These are phyloP conservation scores for Penicillium roqueforti DNA, from an alignment of 495 filamentous ascomycete genomes.

Conservation along the genomic window DNA sequence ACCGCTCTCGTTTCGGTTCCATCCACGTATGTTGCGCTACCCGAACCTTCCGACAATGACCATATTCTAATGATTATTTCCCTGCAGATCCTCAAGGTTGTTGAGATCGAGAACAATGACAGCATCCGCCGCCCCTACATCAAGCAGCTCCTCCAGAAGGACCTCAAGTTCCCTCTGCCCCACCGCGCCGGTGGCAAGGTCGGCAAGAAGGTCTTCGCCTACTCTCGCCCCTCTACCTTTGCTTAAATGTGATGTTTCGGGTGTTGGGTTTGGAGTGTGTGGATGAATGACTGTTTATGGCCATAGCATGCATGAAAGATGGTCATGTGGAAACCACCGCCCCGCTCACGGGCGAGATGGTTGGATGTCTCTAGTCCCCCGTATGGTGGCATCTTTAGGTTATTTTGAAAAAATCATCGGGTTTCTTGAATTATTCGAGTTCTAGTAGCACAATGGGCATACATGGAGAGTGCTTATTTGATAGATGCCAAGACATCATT, in stretches of 20 bases:
- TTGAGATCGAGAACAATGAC: conserved; percentile 88
- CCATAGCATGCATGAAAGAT: conserved; percentile 48
- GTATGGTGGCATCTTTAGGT: conserved; percentile 44
- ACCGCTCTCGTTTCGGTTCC: conserved; percentile 94
- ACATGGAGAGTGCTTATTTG: not conserved
- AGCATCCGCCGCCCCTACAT: conserved; percentile 97
- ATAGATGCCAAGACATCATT: not conserved
- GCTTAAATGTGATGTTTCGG: conserved; percentile 48
- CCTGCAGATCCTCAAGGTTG: conserved; percentile 89
- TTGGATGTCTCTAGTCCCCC: conserved; percentile 47
- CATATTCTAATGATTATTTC: conserved; percentile 11
- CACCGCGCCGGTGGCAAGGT: conserved; percentile 77
- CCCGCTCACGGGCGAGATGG: conserved; percentile 37
- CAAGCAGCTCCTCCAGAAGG: conserved; percentile 92
- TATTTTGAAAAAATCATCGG: conserved; percentile 42
- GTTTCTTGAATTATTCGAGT: conserved; percentile 26
- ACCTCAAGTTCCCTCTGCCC: conserved; percentile 96
- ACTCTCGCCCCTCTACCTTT: conserved; percentile 90
- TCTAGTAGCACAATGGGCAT: conserved; percentile 4
- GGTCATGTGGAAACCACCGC: conserved; percentile 39
- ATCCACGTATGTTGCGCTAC: conserved; percentile 72
- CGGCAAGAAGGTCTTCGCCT: conserved; percentile 84
- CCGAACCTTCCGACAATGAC: conserved; percentile 21
- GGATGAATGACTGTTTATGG: conserved; percentile 49
- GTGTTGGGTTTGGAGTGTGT: conserved; percentile 40